phyloP scores from a whole-genome alignment of 2,329 filamentous ascomycete genomes.

The Cladosporium cucumerinum region DNA sequence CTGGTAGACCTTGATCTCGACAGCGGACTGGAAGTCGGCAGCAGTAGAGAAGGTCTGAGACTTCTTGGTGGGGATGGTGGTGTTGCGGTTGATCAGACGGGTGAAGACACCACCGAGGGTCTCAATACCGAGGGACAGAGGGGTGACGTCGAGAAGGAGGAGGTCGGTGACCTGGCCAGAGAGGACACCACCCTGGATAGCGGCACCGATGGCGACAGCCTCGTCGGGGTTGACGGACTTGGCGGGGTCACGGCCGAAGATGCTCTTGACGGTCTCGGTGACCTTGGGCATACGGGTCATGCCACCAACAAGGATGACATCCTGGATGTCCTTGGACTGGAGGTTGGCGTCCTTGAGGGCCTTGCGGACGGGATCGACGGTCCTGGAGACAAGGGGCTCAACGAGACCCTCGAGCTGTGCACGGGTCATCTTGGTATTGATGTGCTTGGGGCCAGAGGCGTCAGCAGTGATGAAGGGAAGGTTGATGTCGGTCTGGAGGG shows the following conservation, averaged over 20 bases:
- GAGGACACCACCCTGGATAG: conserved; percentile 94
- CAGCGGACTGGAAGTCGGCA: conserved; percentile 95
- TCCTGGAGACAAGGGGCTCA: conserved; percentile 80
- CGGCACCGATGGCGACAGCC: conserved; percentile 95
- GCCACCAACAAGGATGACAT: conserved; percentile 96
- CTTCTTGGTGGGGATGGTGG: conserved; percentile 98
- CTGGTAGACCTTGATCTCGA: conserved; percentile 99
- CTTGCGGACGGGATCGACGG: conserved; percentile 91
- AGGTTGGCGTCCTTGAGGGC: conserved; percentile 93
- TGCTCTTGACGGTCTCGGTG: conserved; percentile 88
- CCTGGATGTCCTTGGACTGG: conserved; percentile 89
- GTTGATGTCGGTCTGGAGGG: conserved; percentile 95
- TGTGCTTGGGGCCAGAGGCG: conserved; percentile 93
- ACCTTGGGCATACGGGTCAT: conserved; percentile 99
- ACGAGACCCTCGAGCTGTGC: conserved; percentile 91
- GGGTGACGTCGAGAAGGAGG: conserved; percentile 90
- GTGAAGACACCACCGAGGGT: conserved; percentile 98
- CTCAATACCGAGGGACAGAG: conserved; percentile 96
- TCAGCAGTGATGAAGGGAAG: conserved; percentile 98
- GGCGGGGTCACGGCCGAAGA: conserved; percentile 93
- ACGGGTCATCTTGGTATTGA: conserved; percentile 91
- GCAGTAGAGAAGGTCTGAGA: conserved; percentile 97
- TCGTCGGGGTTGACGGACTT: conserved; percentile 99
- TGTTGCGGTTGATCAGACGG: conserved; percentile 97
- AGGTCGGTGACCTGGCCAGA: conserved; percentile 96